Evolutionary conservation across 2,329 filamentous ascomycete genomes (phyloP), one percentile per base, ranked within the genome.

Genomic region (Penicillium thymicola): DNA sequence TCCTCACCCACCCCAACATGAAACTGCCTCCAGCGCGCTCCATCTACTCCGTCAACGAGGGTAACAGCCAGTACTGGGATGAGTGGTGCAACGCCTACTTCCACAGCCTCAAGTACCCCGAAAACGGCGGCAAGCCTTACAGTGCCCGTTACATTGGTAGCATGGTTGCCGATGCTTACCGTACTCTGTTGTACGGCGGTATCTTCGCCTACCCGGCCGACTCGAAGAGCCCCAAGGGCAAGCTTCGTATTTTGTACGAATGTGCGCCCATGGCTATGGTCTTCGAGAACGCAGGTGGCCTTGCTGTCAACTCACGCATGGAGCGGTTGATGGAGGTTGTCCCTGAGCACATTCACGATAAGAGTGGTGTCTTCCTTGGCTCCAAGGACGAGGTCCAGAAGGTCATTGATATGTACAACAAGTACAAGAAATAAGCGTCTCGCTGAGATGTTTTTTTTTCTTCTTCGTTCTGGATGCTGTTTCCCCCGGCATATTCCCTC

Each of bases 41-140:
- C 62, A 99, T 99, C 76, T 99, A 99, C 85, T 96, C 90, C 28
- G 92, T 96, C 78, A 99, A 99, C 79, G 94, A 99, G 83, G 94
- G 94, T 65, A 99, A 99, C 83, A 93, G 89, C 65, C 80, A 94
- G 63, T 97, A 97, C 84, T 99, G 94, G 94, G 87, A 92, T 62
- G 89, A 95, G 45, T 84, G 86, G 63, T 90, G 92, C 69, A 90
- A 90, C 77, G 81, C 86, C 67, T 99, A 96, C 82, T 92, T 96
- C 78, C 84, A 94, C 74, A 89, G 86, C 53, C 82, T 99, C 71
- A 99, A 99, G 81, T 85, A 83, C 72, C 89, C 92, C 5, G 81
- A 76, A 54, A 78, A 84, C 55, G 88, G 86, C 63, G 68, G 71
- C 63, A 97, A 96, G 81, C 94, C 94, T 38, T 97, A 99, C 79